These are phyloP conservation scores for Kodamaea restingae DNA, from an alignment of 805 yeast genomes.

Conservation along the genomic window DNA sequence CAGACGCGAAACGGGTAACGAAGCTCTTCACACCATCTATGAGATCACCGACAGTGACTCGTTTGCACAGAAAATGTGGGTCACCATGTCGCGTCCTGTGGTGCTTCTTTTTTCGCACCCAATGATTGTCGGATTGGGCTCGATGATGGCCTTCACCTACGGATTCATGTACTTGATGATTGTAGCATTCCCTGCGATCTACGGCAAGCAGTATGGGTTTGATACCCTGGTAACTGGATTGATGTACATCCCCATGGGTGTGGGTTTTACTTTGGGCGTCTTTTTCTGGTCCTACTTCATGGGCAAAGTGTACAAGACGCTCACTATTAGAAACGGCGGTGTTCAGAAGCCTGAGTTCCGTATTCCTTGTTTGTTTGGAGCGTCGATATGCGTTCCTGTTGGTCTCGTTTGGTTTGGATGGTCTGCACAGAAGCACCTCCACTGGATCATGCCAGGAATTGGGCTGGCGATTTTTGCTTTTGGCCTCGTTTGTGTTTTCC, in stretches of 20 bases:
- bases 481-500: constrained; percentile 61
- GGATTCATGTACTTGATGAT: constrained; percentile 64
- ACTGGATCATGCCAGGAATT: constrained; percentile 60
- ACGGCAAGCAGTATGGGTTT: constrained; percentile 45
- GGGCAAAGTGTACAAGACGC: constrained; percentile 34
- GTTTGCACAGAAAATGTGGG: constrained; percentile 33
- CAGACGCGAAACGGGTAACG: constrained; percentile 53
- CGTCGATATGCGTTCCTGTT: constrained; percentile 51
- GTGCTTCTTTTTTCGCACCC: constrained; percentile 53
- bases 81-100: constrained; percentile 54
- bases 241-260: constrained; percentile 54
- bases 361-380: constrained; percentile 46
- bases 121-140: constrained; percentile 59
- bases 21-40: constrained; percentile 53
- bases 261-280: constrained; percentile 52
- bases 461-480: constrained; percentile 61
- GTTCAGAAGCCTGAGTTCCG: constrained; percentile 60
- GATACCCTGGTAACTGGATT: constrained; percentile 49
- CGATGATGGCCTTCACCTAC: constrained; percentile 61
- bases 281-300: constrained; percentile 45
- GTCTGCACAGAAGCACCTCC: constrained; percentile 54
- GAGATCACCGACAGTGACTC: constrained; percentile 54
- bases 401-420: constrained; percentile 72
- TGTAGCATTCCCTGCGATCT: constrained; percentile 55
- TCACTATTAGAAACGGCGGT: constrained; percentile 45